Conservation (phyloP, 2,329 filamentous ascomycete species). For the Phaeosphaeriaceae sp. region DNA sequence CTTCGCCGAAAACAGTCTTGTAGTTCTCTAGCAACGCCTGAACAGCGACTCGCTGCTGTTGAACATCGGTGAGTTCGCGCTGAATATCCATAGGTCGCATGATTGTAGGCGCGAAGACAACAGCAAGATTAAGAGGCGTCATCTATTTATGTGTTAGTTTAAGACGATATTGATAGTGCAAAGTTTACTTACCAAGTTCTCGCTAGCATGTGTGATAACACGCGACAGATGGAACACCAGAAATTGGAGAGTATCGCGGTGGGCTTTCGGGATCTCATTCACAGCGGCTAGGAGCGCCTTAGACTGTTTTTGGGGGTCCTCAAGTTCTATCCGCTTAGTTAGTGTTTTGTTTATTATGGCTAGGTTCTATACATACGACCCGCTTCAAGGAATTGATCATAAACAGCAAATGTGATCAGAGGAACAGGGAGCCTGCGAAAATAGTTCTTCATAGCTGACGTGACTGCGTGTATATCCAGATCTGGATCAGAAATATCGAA, state of each 20-base stretch:
- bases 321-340: constrained; percentile 59
- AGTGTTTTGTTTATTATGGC: constrained; percentile 1
- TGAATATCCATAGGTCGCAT: constrained; percentile 91
- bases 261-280: constrained; percentile 78
- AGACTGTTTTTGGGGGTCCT: constrained; percentile 56
- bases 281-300: constrained; percentile 75
- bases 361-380: constrained; percentile 61
- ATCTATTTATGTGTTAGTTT: constrained; percentile 62
- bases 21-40: constrained; percentile 94
- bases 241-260: constrained; percentile 90
- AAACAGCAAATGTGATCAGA: constrained; percentile 89
- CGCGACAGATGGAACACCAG: constrained; percentile 90
- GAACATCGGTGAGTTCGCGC: constrained; percentile 95
- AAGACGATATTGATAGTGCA: not conserved
- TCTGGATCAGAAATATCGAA: constrained; percentile 93
- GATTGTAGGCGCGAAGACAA: constrained; percentile 97
- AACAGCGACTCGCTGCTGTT: constrained; percentile 87
- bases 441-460: constrained; percentile 95
- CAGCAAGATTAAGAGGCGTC: constrained; percentile 94
- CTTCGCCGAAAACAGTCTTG: constrained; percentile 71
- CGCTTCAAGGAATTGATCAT: constrained; percentile 85
- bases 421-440: constrained; percentile 92
- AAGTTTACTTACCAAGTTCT: constrained; percentile 74
- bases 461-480: constrained; percentile 94
- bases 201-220: constrained; percentile 79